Base-by-base conservation (phyloP, 768 basidiomycete genomes). In the Russula earlei region DNA sequence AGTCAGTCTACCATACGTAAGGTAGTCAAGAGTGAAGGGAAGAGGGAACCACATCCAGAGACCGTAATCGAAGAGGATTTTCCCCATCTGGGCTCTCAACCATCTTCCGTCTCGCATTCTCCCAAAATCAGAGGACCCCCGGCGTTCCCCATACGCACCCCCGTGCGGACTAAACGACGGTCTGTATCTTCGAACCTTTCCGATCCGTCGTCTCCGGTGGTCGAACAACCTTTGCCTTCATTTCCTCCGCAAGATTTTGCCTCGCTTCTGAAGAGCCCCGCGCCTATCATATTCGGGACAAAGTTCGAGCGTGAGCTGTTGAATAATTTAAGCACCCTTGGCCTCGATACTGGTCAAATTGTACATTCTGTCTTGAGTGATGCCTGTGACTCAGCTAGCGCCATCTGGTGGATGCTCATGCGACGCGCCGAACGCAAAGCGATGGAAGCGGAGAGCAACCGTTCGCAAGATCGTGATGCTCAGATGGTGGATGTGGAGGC, bases 381-480 rank as follows among this genome's bases (percentile, higher is more conserved):
- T 69, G 95, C 95, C 0, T 99, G 95, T 65, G 95, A 99, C 69
- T 80, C 88, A 0, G 79, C 87, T 12, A 87, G 91, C 9, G 91
- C 94, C 1, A 71, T 91, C 8, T 99, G 94, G 94, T 99, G 96
- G 96, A 90, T 95, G 79, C 73, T 97, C 47, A 86, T 83, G 68
- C 80, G 83, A 67, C 93, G 84, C 64, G 80, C 82, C 19, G 92
- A 78, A 80, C 74, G 82, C 70, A 78, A 75, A 43, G 75, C 74
- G 10, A 25, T 75, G 20, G 74, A 72, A 42, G 75, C 76, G 38
- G 70, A 46, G 7, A 19, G 59, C 60, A 42, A 46, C 22, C 56
- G 29, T 60, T 36, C 43, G 48, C n/a, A 38, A 43, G 36, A 46
- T 45, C 46, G 50, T 33, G 37, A 49, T 20, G n/a, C 49, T 17